Base-by-base conservation (phyloP, 1,139 yeast species). In the Yamadazyma dendronema region DNA sequence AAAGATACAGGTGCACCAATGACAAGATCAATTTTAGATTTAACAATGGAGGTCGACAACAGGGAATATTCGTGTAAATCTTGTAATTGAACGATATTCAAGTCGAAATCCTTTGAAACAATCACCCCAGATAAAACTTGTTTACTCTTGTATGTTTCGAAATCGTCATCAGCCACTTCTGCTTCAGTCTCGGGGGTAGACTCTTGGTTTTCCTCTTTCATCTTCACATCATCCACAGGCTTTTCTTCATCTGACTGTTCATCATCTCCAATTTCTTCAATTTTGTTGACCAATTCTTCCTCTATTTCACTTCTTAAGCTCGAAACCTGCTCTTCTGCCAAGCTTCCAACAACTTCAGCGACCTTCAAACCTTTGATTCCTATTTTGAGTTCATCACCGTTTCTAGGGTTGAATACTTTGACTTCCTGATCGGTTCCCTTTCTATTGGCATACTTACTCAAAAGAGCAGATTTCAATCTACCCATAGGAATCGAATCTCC, bases 401-500 rank as follows among this genome's bases (percentile, higher is more conserved):
- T 92, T 53, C 87, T 78, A 2, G 99, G 99, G 49, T 89, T 92
- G 63, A 77, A 90, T 4, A 92, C 95, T 52, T 80, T 86, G n/a
- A 90, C 90, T 56, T 92, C 98, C 35, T 84, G 78, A 6, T 86
- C 95, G 0, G 97, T 88, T 7, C 89, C 90, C 56, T 84, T 89
- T 36, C 87, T 71, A 33, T 80, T 76, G 6, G 90, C 74, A 53
- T 90, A 94, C 58, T 89, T 89, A 41, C 96, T 87, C 50, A 89
- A 67, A 31, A 92, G 67, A 0, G 98, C 98, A 17, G 96, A 86
- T 58, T 92, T 92, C 38, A 92, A 67, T 56, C 98, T 80, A 40
- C 97, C 98, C 98, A 92, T 92, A 21, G 96, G 97, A 49, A 87
- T 89, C 3, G 95, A 81, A 56, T 92, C 99, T n/a, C 99, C 99